A percentile compares a stretch with the other conserved stretches of the same genome.
These are phyloP conservation scores for Penicillium sp. DNA, from an alignment of 2,329 filamentous ascomycete species.

Conservation along the genomic window DNA sequence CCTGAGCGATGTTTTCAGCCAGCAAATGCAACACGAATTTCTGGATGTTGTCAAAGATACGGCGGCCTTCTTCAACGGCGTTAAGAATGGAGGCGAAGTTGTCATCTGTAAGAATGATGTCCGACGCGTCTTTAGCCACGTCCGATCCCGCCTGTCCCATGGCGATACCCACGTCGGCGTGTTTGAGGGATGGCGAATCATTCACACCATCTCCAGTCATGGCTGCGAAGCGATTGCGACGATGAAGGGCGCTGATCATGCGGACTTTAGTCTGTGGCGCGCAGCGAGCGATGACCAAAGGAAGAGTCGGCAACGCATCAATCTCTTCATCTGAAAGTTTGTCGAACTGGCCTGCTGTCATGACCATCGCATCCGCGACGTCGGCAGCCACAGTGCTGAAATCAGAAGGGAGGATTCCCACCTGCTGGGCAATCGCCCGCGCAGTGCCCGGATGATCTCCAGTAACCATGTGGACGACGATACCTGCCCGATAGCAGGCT, in stretches of 20 bases:
- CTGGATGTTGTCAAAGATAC: conserved; percentile 79
- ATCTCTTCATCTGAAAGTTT: conserved; percentile 63
- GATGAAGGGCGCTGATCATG: conserved; percentile 58
- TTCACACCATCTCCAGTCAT: conserved; percentile 86
- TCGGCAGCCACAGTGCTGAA: conserved; percentile 49
- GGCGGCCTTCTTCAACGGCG: conserved; percentile 68
- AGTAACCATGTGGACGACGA: conserved; percentile 70
- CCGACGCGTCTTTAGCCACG: conserved; percentile 59
- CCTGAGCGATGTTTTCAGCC: conserved; percentile 71
- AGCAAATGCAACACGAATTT: conserved; percentile 73
- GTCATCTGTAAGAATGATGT: conserved; percentile 64
- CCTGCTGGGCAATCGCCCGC: conserved; percentile 64
- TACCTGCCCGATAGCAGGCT: conserved; percentile 60
- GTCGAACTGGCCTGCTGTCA: conserved; percentile 68
- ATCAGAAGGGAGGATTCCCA: conserved; percentile 61
- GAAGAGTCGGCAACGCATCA: conserved; percentile 46
- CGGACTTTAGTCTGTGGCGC: conserved; percentile 60
- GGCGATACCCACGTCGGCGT: conserved; percentile 72
- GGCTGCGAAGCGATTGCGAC: conserved; percentile 60
- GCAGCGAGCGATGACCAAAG: conserved; percentile 49
- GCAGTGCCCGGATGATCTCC: conserved; percentile 70
- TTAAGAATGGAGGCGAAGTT: conserved; percentile 77
- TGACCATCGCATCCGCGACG: conserved; percentile 56
- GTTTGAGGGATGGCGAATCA: conserved; percentile 68
- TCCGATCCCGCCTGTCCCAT: conserved; percentile 72